These are phyloP conservation scores for Leishmania lainsoni DNA, from an alignment of 208 protist genomes.

Conservation along the genomic window DNA sequence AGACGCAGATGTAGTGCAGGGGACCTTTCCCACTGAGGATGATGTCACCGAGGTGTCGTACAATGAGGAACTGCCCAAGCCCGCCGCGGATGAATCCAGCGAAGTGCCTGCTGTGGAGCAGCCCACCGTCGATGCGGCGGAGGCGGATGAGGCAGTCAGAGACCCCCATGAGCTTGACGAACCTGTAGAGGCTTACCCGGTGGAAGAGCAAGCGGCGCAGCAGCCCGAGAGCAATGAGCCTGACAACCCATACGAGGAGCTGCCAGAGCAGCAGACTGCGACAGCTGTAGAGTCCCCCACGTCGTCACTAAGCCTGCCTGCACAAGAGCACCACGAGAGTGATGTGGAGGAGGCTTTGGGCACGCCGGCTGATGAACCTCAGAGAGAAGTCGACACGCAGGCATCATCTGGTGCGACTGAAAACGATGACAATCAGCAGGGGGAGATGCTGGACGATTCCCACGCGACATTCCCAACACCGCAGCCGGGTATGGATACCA, in stretches of 20 bases:
- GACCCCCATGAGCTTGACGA: constrained; percentile 5
- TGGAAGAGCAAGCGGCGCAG: neutral
- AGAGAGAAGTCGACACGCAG: neutral
- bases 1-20: neutral
- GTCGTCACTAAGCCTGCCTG: constrained; percentile 1
- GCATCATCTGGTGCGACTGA: constrained; percentile 1
- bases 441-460: neutral
- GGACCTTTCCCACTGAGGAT: neutral
- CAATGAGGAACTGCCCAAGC: neutral
- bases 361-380: constrained; percentile 5
- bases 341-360: neutral
- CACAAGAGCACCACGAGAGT: neutral
- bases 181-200: neutral
- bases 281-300: constrained; percentile 13
- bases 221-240: neutral
- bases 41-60: neutral
- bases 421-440: constrained; percentile 1
- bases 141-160: neutral
- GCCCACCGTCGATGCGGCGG: constrained; percentile 2
- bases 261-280: constrained; percentile 3
- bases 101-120: neutral
- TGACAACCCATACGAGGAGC: constrained; percentile 5
- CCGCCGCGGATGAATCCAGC: neutral
- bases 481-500: neutral
- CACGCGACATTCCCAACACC: neutral